Evolutionary conservation across 2,329 filamentous ascomycete genomes (phyloP), one percentile per base, ranked within the genome.

Genomic region (Didymella segeticola): DNA sequence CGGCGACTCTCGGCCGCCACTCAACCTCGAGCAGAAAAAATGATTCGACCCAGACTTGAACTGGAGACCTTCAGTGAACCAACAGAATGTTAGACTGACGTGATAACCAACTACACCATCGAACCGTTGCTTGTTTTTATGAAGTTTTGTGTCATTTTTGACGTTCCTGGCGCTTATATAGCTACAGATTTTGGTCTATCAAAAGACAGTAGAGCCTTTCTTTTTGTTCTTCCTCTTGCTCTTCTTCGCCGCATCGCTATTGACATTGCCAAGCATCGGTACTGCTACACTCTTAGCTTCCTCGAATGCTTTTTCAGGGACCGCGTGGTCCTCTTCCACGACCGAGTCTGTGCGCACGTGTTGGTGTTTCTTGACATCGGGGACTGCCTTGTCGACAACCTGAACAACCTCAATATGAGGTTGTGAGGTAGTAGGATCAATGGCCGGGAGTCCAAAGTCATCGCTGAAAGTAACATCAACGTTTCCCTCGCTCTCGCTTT

Each of bases 61-160:
- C 51, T 41, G 51, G 51, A 49, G 51, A 54, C 51, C 51, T 54
- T 54, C 51, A 54, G 51, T 54, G 51, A 38, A 29, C 51, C 23
- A 54, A 49, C 39, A 11, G 22, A 46, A 54, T 77, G 75, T 77
- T 76, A 76, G 74, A 77, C 74, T 75, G 69, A 76, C 73, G 75
- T 77, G 74, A 76, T 76, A 76, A 77, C 74, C 74, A 76, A 76
- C 75, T 77, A 77, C 75, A 77, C 74, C 71, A 75, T 55, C 52
- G 52, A 55, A 55, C 52, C 46, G 20, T 23, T 37, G 22, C n/a
- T n/a, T n/a, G n/a, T n/a, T n/a, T n/a, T n/a, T n/a, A n/a, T n/a
- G n/a, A n/a, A n/a, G n/a, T n/a, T n/a, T n/a, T n/a, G n/a, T n/a
- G n/a, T n/a, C n/a, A n/a, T n/a, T n/a, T n/a, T n/a, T n/a, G n/a